Base-by-base conservation (phyloP, 179 eudicot genomes). In the Silene noctiflora region DNA sequence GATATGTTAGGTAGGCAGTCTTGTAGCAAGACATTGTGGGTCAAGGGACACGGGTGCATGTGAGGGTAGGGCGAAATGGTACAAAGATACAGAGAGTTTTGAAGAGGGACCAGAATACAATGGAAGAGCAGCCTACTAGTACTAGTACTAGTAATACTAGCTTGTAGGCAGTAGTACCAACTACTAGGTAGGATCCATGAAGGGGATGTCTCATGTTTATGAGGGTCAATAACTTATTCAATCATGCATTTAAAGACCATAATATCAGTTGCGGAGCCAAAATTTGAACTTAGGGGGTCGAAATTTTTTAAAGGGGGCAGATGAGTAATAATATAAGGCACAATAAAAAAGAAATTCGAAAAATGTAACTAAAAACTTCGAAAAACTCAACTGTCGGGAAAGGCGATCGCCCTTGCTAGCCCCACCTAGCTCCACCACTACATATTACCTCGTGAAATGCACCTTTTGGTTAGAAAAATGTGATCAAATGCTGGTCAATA, bases 71-170 rank as follows among this genome's bases (percentile, higher is more conserved):
- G 42, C 35, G 51, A 44, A 61, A 20, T 35, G 10, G 67, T 68
- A 68, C 51, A 65, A 4, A 48, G 31, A 21, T n/a, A 16, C 13
- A 71, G n/a, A 39, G 19, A 17, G 63, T 72, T 24, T 24, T 31
- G 48, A 14, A 12, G 19, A 78, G 78, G 81, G 70, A 74, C 82
- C 71, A 79, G 71, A 69, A 48, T 69, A 79, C 82, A 14, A 69
- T 22, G 44, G 44, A 46, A 1, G 25, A 5, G 21, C 6, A 68
- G 39, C 60, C 24, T 19, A 67, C 42, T 24, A 39, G n/a, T n/a
- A n/a, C 76, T 74, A 62, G 12, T 11, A 24, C 31, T 20, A 42
- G 21, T 22, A 35, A 5, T 24, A 60, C 58, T 51, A 51, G 56
- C 17, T 3, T 51, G 17, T 61, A 61, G 66, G 65, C 11, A 27